phyloP scores from a whole-genome alignment of 257 asterid genomes.

The Solanum bulbocastanum region DNA sequence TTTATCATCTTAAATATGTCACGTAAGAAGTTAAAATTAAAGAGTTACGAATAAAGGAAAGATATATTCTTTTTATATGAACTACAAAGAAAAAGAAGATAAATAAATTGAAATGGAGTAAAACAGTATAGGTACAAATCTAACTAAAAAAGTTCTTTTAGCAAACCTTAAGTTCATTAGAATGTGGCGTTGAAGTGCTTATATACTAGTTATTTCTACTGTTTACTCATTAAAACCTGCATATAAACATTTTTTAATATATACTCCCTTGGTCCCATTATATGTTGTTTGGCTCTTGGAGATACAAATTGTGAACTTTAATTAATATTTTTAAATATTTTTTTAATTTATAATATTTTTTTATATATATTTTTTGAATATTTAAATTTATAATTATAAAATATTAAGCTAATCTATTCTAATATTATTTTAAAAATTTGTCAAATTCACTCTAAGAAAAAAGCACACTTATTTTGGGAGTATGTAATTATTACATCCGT shows the following conservation, averaged over 20 bases:
- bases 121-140: background rate
- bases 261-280: background rate
- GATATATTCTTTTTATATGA: background rate
- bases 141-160: background rate
- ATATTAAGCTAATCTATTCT: background rate
- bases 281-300: background rate
- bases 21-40: background rate
- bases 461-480: background rate
- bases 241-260: background rate
- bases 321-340: too few species aligned
- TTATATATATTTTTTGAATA: background rate
- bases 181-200: background rate
- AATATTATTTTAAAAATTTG: background rate
- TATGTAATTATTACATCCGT: background rate
- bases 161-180: background rate
- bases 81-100: background rate
- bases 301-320: too few species aligned
- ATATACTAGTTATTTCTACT: background rate
- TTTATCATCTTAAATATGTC: background rate
- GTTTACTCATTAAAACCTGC: background rate
- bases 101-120: background rate
- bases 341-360: background rate
- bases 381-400: background rate
- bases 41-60: background rate
- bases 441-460: background rate